Percentiles rank a stretch among this genome's conserved stretches.
phyloP scores from a whole-genome alignment of 2,329 filamentous ascomycete species.

The Fusarium vanettenii region DNA sequence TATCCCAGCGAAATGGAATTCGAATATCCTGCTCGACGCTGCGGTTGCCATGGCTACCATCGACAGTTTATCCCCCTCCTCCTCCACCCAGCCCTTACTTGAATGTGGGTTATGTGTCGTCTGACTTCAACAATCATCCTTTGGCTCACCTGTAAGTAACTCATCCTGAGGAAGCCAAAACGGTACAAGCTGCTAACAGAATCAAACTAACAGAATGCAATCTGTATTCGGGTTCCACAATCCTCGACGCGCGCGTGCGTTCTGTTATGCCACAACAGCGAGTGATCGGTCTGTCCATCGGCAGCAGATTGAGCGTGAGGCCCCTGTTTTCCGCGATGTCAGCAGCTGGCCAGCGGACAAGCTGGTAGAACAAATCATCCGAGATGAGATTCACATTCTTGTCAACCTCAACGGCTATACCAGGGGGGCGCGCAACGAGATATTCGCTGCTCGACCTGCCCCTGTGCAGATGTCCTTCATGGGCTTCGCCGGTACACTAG shows the following conservation, averaged over 20 bases:
- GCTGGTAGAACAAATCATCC: slow-evolving; percentile 85
- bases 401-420: slow-evolving; percentile 99
- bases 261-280: slow-evolving; percentile 94
- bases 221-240: slow-evolving; percentile 96
- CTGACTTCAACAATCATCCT: slow-evolving; percentile 98
- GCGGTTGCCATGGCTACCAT: slow-evolving; percentile 85
- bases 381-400: slow-evolving; percentile 91
- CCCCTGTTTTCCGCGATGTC: slow-evolving; percentile 90
- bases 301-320: slow-evolving; percentile 91
- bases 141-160: slow-evolving; percentile 81
- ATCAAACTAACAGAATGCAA: slow-evolving; percentile 75
- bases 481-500: slow-evolving; percentile 96
- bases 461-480: slow-evolving; percentile 99
- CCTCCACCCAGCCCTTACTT: slow-evolving; percentile 82
- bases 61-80: slow-evolving; percentile 85
- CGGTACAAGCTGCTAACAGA: slow-evolving; percentile 11
- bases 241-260: slow-evolving; percentile 77
- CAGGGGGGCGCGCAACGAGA: slow-evolving; percentile 93
- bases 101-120: slow-evolving; percentile 96
- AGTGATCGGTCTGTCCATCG: slow-evolving; percentile 92
- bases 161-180: not conserved
- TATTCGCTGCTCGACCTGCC: slow-evolving; percentile 93
- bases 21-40: slow-evolving; percentile 93
- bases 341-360: slow-evolving; percentile 87
- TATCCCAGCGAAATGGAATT: slow-evolving; percentile 93